Conservation (phyloP, 2,329 filamentous ascomycete genomes). For the Pezicula rhizophila region DNA sequence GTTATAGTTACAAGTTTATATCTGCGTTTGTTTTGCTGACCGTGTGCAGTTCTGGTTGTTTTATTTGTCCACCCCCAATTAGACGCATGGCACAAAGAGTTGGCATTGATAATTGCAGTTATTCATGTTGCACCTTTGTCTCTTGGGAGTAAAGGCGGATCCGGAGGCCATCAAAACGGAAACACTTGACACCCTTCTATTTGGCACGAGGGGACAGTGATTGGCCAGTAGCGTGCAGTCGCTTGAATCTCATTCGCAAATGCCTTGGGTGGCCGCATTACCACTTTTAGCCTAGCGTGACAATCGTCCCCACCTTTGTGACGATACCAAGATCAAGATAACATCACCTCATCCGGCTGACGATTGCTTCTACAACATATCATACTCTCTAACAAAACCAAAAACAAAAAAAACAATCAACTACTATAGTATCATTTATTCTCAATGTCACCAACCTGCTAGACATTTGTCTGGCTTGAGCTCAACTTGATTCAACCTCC, state of each 20-base stretch:
- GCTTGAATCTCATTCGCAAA: too few relatives aligned
- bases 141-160: too few relatives aligned
- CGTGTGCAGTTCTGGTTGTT: neutral
- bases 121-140: too few relatives aligned
- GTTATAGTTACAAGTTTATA: neutral
- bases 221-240: too few relatives aligned
- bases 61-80: neutral
- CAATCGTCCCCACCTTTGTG: neutral
- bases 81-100: neutral
- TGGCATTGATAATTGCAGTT: neutral
- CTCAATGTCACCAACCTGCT: conserved; percentile 31
- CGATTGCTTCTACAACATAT: conserved; percentile 5
- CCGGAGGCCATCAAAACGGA: too few relatives aligned
- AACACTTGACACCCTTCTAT: too few relatives aligned
- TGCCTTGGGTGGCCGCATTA: too few relatives aligned
- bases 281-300: neutral
- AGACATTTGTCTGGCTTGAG: conserved; percentile 39
- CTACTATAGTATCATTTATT: conserved; percentile 4
- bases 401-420: conserved; percentile 7
- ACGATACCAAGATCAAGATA: neutral
- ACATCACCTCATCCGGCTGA: conserved; percentile 5
- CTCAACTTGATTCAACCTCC: conserved; percentile 33
- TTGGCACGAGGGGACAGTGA: too few relatives aligned
- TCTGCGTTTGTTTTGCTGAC: neutral
- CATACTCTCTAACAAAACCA: too few relatives aligned